Conservation (phyloP, 768 basidiomycete genomes). For the Phlebiopsis gigantea region DNA sequence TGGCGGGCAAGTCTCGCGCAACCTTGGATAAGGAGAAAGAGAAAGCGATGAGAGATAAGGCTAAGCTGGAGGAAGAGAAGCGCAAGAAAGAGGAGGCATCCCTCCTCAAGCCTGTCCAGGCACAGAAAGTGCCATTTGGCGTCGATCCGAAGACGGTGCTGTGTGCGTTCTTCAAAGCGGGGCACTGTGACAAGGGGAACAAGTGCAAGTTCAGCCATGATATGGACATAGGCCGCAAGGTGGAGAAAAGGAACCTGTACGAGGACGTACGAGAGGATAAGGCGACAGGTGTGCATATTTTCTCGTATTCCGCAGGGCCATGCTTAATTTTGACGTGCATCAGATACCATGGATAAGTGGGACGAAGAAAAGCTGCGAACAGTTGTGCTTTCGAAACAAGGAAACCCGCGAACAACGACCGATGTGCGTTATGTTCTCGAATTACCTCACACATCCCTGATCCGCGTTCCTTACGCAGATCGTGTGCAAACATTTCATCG, state of each 20-base stretch:
- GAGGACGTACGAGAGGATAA: constrained; percentile 84
- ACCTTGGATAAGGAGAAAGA: constrained; percentile 82
- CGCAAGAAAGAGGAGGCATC: constrained; percentile 80
- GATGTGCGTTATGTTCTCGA: constrained; percentile 51
- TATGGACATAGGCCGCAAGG: constrained; percentile 80
- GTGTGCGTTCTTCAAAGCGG: constrained; percentile 90
- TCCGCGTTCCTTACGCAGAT: constrained; percentile 47
- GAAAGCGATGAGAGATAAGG: constrained; percentile 70
- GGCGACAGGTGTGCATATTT: constrained; percentile 46
- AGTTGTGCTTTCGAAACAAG: constrained; percentile 85
- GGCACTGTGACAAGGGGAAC: constrained; percentile 86
- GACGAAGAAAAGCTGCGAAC: constrained; percentile 87
- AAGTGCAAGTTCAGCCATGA: constrained; percentile 99
- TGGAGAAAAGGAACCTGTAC: constrained; percentile 94
- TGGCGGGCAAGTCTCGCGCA: constrained; percentile 77
- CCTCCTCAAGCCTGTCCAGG: constrained; percentile 72
- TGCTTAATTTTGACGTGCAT: not conserved
- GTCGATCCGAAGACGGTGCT: constrained; percentile 95
- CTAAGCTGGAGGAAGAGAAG: constrained; percentile 76
- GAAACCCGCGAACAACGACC: constrained; percentile 88
- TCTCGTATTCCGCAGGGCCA: not conserved
- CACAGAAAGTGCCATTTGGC: constrained; percentile 88
- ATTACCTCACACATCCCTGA: not conserved
- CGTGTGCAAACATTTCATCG: constrained; percentile 96
- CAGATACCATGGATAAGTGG: constrained; percentile 98